phyloP scores from a whole-genome alignment of 768 basidiomycete species.

The Saitozyma podzolica region DNA sequence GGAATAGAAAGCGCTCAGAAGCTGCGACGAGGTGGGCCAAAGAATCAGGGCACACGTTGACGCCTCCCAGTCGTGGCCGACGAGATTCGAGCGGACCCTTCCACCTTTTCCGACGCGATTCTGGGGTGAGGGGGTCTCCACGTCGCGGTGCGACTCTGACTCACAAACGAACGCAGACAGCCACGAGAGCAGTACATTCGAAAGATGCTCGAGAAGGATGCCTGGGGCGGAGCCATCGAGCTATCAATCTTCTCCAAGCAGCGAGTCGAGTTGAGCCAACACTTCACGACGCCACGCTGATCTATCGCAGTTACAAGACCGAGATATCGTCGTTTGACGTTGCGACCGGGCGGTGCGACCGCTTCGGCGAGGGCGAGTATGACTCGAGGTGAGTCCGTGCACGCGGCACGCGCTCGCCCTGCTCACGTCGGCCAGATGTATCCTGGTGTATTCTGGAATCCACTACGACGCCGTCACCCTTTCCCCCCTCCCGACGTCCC shows the following conservation, averaged over 20 bases:
- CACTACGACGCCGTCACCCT: constrained; percentile 91
- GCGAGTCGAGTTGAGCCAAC: constrained; percentile 21
- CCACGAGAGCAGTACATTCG: constrained; percentile 70
- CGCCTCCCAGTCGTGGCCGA: constrained; percentile 70
- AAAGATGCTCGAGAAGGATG: constrained; percentile 73
- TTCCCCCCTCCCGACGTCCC: constrained; percentile 73
- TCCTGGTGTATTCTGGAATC: constrained; percentile 92
- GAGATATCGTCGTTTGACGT: constrained; percentile 91
- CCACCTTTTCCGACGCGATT: constrained; percentile 78
- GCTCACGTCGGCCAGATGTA: constrained; percentile 54
- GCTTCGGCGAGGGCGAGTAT: constrained; percentile 63
- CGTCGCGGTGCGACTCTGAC: not conserved
- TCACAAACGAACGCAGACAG: constrained; percentile 56
- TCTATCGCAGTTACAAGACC: constrained; percentile 59
- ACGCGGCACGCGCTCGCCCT: constrained; percentile 10
- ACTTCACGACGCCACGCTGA: not conserved
- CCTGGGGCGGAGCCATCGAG: constrained; percentile 93
- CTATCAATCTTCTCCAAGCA: constrained; percentile 79
- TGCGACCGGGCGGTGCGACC: constrained; percentile 85
- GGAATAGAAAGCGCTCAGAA: constrained; percentile 67
- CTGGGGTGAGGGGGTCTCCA: constrained; percentile 63
- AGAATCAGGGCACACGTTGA: not conserved
- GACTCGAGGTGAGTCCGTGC: constrained; percentile 49
- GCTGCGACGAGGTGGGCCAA: constrained; percentile 67
- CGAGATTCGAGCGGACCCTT: constrained; percentile 69